A percentile compares a stretch with the other conserved stretches of the same genome.
phyloP scores from a whole-genome alignment of 768 basidiomycete species.

The Fomitopsis pulvina region DNA sequence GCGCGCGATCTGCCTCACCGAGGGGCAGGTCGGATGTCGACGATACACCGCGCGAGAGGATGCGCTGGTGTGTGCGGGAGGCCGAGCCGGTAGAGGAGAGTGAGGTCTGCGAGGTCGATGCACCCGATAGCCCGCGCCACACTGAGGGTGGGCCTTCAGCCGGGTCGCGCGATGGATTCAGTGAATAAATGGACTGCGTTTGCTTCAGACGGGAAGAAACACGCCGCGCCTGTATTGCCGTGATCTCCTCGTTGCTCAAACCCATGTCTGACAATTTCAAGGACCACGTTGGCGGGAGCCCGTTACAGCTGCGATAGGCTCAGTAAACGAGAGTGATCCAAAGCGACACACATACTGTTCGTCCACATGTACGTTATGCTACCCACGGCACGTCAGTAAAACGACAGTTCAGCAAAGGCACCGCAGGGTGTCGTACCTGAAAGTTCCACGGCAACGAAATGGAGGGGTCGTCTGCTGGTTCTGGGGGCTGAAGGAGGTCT shows the following conservation, averaged over 20 bases:
- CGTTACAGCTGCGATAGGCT: constrained; percentile 38
- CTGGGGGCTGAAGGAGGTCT: constrained; percentile 11
- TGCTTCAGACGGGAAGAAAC: constrained; percentile 12
- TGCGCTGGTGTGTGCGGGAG: constrained; percentile 3
- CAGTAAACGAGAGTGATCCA: background rate
- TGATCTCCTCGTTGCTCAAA: constrained; percentile 65
- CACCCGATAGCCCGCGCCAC: constrained; percentile 12
- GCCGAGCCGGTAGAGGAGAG: constrained; percentile 1
- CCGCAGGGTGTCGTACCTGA: constrained; percentile 39
- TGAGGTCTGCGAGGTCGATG: constrained; percentile 15
- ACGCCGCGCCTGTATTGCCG: constrained; percentile 42
- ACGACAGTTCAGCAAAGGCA: background rate
- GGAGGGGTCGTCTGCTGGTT: constrained; percentile 44
- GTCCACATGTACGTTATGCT: constrained; percentile 79
- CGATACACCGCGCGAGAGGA: background rate
- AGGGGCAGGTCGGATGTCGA: background rate
- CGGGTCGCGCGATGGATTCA: constrained; percentile 4
- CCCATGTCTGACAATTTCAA: constrained; percentile 53
- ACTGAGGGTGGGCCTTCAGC: background rate
- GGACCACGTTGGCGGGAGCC: constrained; percentile 72
- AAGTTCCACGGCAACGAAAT: constrained; percentile 74
- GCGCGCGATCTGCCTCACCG: background rate
- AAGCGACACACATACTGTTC: constrained; percentile 44
- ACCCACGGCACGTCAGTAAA: constrained; percentile 1
- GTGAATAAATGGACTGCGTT: constrained; percentile 16